phyloP scores from a whole-genome alignment of 768 basidiomycete species.

The Mycena chlorophos region DNA sequence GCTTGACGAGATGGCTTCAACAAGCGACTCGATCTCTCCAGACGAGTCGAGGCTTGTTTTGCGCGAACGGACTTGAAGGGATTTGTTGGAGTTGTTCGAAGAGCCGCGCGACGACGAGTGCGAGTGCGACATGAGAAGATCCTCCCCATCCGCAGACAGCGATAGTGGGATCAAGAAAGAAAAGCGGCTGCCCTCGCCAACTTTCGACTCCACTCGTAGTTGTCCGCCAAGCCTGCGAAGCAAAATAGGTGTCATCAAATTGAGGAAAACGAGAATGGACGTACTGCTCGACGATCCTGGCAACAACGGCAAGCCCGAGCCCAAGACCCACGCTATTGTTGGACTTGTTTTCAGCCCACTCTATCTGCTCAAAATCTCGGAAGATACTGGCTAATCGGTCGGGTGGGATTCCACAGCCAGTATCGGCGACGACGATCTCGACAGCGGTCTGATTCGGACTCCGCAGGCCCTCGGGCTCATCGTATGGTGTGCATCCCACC shows the following conservation, averaged over 20 bases:
- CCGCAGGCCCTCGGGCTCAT: constrained; percentile 53
- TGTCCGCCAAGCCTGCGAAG: constrained; percentile 58
- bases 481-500: constrained; percentile 53
- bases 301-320: constrained; percentile 78
- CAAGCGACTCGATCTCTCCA: constrained; percentile 46
- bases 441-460: constrained; percentile 51
- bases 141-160: constrained; percentile 32
- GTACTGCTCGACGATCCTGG: constrained; percentile 70
- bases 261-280: background rate
- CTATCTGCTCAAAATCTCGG: constrained; percentile 78
- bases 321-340: constrained; percentile 48
- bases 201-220: constrained; percentile 71
- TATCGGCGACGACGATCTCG: constrained; percentile 71
- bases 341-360: constrained; percentile 45
- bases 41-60: constrained; percentile 28
- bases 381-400: constrained; percentile 75
- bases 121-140: constrained; percentile 5
- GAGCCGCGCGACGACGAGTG: constrained; percentile 24
- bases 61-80: constrained; percentile 26
- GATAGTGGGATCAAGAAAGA: constrained; percentile 70
- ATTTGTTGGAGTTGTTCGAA: constrained; percentile 23
- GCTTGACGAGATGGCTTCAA: constrained; percentile 47
- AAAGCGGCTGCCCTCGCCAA: constrained; percentile 68
- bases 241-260: background rate
- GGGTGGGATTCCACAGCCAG: constrained; percentile 68